phyloP scores from a whole-genome alignment of 805 yeast species.

The Lachancea meyersii region DNA sequence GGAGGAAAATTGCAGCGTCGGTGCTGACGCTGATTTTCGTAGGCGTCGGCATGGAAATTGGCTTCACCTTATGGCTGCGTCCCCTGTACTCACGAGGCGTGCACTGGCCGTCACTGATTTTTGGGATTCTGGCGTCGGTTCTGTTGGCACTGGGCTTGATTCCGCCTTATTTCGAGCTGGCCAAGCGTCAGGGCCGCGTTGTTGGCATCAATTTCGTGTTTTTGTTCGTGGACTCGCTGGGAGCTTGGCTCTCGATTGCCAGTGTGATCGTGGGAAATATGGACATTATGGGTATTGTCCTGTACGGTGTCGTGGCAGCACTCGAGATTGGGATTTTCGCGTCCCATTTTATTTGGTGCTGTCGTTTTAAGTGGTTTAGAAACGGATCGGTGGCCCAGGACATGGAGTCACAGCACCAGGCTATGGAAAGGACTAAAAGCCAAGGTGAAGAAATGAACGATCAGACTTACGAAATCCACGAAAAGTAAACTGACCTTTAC shows the following conservation, averaged over 20 bases:
- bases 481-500: too few species aligned
- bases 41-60: conserved; percentile 59
- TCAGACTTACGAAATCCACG: neutral
- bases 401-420: neutral
- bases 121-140: conserved; percentile 77
- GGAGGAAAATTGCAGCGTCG: conserved; percentile 33
- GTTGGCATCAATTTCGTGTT: conserved; percentile 85
- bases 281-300: conserved; percentile 73
- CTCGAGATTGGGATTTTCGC: conserved; percentile 72
- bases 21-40: conserved; percentile 37
- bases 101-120: conserved; percentile 71
- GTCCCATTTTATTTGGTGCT: conserved; percentile 66
- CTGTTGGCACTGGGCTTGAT: conserved; percentile 69
- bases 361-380: conserved; percentile 35
- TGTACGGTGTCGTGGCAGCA: conserved; percentile 66
- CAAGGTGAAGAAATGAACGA: neutral
- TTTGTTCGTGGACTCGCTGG: conserved; percentile 65
- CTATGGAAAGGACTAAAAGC: neutral
- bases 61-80: conserved; percentile 64
- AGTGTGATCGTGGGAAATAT: conserved; percentile 55
- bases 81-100: conserved; percentile 45
- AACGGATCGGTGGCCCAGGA: conserved; percentile 2
- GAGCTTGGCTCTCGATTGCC: conserved; percentile 73
- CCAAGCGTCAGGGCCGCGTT: conserved; percentile 74
- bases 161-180: conserved; percentile 84